These are phyloP conservation scores for Corylus americana DNA, from an alignment of 306 rosid species.

Conservation along the genomic window DNA sequence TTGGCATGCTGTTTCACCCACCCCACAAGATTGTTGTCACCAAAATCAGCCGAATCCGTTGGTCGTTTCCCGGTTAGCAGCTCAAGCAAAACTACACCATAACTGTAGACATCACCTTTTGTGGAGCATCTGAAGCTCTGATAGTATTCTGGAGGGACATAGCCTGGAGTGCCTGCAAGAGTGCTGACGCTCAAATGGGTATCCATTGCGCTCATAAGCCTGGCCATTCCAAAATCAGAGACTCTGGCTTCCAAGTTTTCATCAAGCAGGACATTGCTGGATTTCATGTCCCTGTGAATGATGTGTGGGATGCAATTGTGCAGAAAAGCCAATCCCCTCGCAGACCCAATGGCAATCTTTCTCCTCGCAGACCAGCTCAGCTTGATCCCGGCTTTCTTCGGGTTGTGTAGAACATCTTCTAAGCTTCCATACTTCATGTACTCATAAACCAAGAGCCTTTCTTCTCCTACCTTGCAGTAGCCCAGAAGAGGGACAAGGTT, in stretches of 20 bases:
- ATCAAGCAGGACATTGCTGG: slow-evolving; percentile 91
- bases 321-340: slow-evolving; percentile 87
- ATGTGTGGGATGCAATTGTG: slow-evolving; percentile 90
- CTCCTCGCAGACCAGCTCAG: slow-evolving; percentile 82
- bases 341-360: slow-evolving; percentile 91
- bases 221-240: slow-evolving; percentile 98
- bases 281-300: slow-evolving; percentile 97
- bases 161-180: slow-evolving; percentile 93
- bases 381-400: slow-evolving; percentile 67
- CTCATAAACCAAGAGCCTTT: slow-evolving; percentile 87
- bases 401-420: slow-evolving; percentile 87
- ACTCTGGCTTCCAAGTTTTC: slow-evolving; percentile 91
- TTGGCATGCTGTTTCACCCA: slow-evolving; percentile 98
- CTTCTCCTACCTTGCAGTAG: slow-evolving; percentile 92
- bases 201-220: slow-evolving; percentile 95
- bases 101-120: slow-evolving; percentile 92
- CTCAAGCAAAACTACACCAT: slow-evolving; percentile 91
- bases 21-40: slow-evolving; percentile 96
- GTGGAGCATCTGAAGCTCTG: slow-evolving; percentile 94
- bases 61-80: slow-evolving; percentile 85
- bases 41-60: slow-evolving; percentile 87
- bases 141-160: slow-evolving; percentile 96
- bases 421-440: slow-evolving; percentile 93
- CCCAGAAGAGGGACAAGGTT: slow-evolving; percentile 94
- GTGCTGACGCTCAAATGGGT: slow-evolving; percentile 98